Evolutionary conservation across 257 asterid genomes (phyloP).

Genomic region (Solanum corneliomulleri): DNA sequence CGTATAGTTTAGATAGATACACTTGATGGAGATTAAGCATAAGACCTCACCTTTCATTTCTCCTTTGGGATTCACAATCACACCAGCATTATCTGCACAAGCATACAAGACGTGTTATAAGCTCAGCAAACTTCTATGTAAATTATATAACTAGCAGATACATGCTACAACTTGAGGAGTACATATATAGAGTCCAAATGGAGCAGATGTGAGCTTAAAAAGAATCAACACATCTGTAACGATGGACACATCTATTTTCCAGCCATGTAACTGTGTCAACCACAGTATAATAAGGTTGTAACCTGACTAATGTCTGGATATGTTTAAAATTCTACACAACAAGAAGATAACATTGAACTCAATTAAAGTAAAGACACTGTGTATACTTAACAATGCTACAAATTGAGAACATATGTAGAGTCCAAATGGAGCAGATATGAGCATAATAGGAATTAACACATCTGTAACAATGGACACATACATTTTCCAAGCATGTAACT

Average conservation of each 20-base stretch:
- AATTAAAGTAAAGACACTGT: too few relatives aligned
- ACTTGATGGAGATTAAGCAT: neutral
- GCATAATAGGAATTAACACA: conserved; percentile 17
- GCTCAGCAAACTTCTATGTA: neutral
- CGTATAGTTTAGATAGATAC: neutral
- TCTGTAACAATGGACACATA: conserved; percentile 57
- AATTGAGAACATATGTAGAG: conserved; percentile 5
- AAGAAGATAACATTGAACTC: neutral
- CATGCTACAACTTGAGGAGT: neutral
- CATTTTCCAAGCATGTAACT: conserved; percentile 55
- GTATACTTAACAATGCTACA: neutral
- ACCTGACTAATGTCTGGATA: conserved; percentile 26
- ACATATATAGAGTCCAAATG: conserved; percentile 42
- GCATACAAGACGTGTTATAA: neutral
- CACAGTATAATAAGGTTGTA: conserved; percentile 21
- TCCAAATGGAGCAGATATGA: conserved; percentile 68
- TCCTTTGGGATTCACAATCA: conserved; percentile 47
- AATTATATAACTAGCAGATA: neutral
- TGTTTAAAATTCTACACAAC: conserved; percentile 13
- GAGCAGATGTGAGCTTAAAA: conserved; percentile 45
- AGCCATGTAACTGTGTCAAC: conserved; percentile 56
- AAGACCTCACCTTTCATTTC: conserved; percentile 40
- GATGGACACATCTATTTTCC: conserved; percentile 43
- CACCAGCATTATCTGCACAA: conserved; percentile 45
- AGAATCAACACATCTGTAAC: conserved; percentile 42